Conservation (phyloP, 2,329 filamentous ascomycete species). For the Claviceps sp. region DNA sequence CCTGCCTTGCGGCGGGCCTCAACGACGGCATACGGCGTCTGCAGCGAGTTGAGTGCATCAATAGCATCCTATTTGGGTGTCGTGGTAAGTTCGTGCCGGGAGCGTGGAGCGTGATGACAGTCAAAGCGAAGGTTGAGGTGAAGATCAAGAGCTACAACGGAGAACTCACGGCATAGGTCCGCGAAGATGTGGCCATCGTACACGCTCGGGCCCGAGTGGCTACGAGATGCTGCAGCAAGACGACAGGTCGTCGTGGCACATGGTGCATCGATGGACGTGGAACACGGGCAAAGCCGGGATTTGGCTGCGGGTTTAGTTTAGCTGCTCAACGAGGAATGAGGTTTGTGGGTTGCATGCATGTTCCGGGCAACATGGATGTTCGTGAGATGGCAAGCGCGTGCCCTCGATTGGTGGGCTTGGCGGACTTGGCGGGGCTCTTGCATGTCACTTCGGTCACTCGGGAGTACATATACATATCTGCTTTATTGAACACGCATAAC, state of each 20-base stretch:
- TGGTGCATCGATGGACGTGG: conserved; percentile 3
- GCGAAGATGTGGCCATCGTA: conserved; percentile 16
- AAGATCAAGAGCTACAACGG: not conserved
- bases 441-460: too few species aligned
- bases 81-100: not conserved
- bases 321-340: not conserved
- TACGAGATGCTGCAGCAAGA: conserved; percentile 11
- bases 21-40: conserved; percentile 73
- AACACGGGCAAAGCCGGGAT: too few species aligned
- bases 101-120: not conserved
- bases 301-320: not conserved
- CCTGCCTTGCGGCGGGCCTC: conserved; percentile 67
- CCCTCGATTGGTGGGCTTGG: too few species aligned
- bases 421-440: too few species aligned
- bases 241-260: conserved; percentile 16
- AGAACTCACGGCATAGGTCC: conserved; percentile 22
- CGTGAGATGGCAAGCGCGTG: not conserved
- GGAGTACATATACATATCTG: too few species aligned
- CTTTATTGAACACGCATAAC: too few species aligned
- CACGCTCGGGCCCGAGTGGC: conserved; percentile 7
- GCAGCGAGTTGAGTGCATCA: conserved; percentile 72
- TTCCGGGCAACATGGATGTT: too few species aligned
- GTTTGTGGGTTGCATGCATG: not conserved
- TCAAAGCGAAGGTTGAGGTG: not conserved
- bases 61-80: conserved; percentile 57